Evolutionary conservation across 2,329 filamentous ascomycete species (phyloP), one percentile per base, ranked within the genome.

Genomic region (Emericellopsis atlantica): DNA sequence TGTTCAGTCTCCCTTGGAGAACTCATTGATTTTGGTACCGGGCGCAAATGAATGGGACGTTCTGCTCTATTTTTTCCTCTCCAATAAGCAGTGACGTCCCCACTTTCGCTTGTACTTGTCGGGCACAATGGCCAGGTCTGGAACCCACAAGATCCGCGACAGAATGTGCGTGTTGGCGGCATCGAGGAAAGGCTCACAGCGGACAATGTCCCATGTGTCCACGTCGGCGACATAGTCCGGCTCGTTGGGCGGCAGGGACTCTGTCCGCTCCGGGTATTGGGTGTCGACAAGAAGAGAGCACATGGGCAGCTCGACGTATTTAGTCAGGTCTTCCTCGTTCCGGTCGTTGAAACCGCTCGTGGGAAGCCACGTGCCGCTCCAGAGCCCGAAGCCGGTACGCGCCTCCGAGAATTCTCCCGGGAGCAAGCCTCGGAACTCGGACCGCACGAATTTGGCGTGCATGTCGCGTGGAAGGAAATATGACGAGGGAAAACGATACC

Each of bases 401-500:
- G 80, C 81, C 59, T 93, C 83, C 15, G 78, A 77, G 56, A 96
- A 98, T 53, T 95, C 84, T 2, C 92, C 92, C 0, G 92, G 92
- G 5, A 98, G 66, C 15, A 98, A 67, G 2, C 92, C 92, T 8
- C 74, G 74, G 59, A 98, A 98, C 48, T 92, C 87, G 50, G 86
- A 94, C 48, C 83, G 85, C 50, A 98, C 68, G 54, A 95, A 98
- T 51, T 92, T 95, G 51, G 85, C 83, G 48, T 76, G 81, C 67
- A 92, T 84, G 39, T 77, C 74, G n/a, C 79, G 68, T 0, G 92
- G 90, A 4, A 98, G 69, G 56, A 92, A 88, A 65, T 88, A 96
- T 0, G 89, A 93, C 1, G 84, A 90, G 2, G 92, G 90, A 56
- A 95, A 96, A 31, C 92, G 84, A 59, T 98, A 95, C 92, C 92